These are phyloP conservation scores for Metarhizium album DNA, from an alignment of 2,329 filamentous ascomycete species.

Conservation along the genomic window DNA sequence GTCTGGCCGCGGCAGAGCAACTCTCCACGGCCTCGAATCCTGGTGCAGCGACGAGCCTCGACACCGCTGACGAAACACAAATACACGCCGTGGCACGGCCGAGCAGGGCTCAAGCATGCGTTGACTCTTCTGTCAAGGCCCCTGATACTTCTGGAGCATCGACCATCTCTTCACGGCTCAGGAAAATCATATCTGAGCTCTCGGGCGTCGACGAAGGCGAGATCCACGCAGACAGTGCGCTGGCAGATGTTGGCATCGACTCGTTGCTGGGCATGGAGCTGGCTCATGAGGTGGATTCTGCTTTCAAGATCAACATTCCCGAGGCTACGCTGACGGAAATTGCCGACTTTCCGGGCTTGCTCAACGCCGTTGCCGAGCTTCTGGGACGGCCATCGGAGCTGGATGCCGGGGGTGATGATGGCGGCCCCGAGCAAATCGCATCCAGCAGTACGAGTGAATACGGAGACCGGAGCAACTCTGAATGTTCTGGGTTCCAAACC, in stretches of 20 bases:
- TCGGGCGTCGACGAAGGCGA: conserved; percentile 26
- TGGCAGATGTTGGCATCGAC: conserved; percentile 37
- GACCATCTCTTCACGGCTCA: conserved; percentile 5
- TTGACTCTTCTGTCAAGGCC: background rate
- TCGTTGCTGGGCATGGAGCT: conserved; percentile 40
- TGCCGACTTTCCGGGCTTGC: conserved; percentile 2
- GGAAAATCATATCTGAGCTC: conserved; percentile 14
- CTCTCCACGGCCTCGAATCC: background rate
- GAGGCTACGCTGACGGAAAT: conserved; percentile 2
- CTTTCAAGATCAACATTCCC: conserved; percentile 21
- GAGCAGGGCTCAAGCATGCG: background rate
- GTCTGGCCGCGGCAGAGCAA: background rate
- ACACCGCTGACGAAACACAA: background rate
- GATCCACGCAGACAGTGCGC: conserved; percentile 22
- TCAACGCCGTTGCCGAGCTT: background rate
- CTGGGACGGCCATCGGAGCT: background rate
- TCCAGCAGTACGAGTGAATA: background rate
- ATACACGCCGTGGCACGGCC: too few species aligned
- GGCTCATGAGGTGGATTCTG: conserved; percentile 27
- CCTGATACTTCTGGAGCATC: background rate
- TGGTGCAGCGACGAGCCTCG: background rate
- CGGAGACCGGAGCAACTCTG: background rate
- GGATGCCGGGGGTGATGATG: background rate
- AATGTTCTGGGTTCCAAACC: background rate
- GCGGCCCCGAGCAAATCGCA: background rate